Evolutionary conservation across 805 yeast genomes (phyloP), one percentile per base, ranked within the genome.

Genomic region (Monosporozyma solicola): DNA sequence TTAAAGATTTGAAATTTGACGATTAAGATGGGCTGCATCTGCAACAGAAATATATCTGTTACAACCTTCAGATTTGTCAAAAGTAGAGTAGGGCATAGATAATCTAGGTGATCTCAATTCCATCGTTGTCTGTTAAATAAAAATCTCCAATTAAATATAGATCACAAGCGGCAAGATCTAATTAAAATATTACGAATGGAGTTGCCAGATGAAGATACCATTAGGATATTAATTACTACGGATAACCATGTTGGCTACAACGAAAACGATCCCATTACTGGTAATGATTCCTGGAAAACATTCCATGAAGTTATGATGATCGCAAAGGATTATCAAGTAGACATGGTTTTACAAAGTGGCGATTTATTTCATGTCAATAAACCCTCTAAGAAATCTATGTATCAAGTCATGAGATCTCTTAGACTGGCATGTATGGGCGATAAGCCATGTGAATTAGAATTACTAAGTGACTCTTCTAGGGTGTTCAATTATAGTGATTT

Each of bases 241-340:
- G 99, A 94, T 64, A 94, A 94, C 65, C 99, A 94, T 73, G 96
- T 94, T 20, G 99, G 99, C 1, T 91, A 84, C 66, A 82, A 82
- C 54, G 99, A 94, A 65, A 79, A 79, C 41, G 98, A 94, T 66
- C 91, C 96, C 0, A 82, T 92, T 4, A 76, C 95, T 16, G 96
- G 97, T 1, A 85, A 86, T 60, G 99, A 94, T 63, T 80, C 95
- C 0, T 87, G 96, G 87, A 76, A 70, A 53, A 87, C 96, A 0
- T 92, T 94, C 61, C 81, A 86, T 52, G 99, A 94, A 67, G 81
- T 89, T 54, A 79, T 89, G 78, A 68, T 69, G 56, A 65, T 90
- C 2, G 97, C 96, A 8, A 73, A 74, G 55, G 77, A 76, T 1
- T 69, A 75, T 35, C 89, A 88, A 57, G 95, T 84, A 9, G 99